Evolutionary conservation across 2,329 filamentous ascomycete species (phyloP), one percentile per base, ranked within the genome.

Genomic region (Aspergillus thermomutatus): DNA sequence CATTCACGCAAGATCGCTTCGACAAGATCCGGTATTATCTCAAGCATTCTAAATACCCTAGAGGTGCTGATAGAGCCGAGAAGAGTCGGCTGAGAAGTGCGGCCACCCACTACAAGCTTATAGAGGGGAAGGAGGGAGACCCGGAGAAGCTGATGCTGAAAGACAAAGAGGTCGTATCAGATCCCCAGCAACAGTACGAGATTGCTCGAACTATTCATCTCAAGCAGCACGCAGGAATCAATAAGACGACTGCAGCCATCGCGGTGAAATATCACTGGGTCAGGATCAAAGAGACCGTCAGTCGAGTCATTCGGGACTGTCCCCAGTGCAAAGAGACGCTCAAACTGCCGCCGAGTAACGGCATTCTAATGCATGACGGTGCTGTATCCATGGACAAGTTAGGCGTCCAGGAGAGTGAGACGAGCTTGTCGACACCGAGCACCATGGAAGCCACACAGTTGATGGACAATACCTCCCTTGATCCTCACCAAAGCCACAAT

Each of bases 11-110:
- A 80, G 92, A 97, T 79, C 90, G 94, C 66, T 97, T 97, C 80
- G 93, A 97, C 81, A 97, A 97, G 82, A 97, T 97, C 73, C 89
- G 92, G 70, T 97, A 90, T 80, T 97, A 97, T 77, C 86, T 97
- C 70, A 95, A 96, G 77, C 91, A 92, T 74, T 89, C 88, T 70
- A 91, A 92, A 74, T 97, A 99, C 74, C 94, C 94, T 58, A 87
- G 88, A 67, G 93, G 92, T 60, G 92, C 93, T 70, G 92, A 97
- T 80, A 86, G 93, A 57, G 92, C 92, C 56, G 94, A 97, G 76
- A 97, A 97, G 83, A 93, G 89, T 77, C 89, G 93, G 66, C 85
- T 99, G 55, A 86, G 94, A 66, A 96, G 90, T 75, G 92, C 93
- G 49, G 92, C 92, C 43, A 96, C 92, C 21, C 93, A 97, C 76